A percentile compares a stretch with the other conserved stretches of the same genome.
phyloP scores from a whole-genome alignment of 306 rosid genomes.

The Vigna mungo region DNA sequence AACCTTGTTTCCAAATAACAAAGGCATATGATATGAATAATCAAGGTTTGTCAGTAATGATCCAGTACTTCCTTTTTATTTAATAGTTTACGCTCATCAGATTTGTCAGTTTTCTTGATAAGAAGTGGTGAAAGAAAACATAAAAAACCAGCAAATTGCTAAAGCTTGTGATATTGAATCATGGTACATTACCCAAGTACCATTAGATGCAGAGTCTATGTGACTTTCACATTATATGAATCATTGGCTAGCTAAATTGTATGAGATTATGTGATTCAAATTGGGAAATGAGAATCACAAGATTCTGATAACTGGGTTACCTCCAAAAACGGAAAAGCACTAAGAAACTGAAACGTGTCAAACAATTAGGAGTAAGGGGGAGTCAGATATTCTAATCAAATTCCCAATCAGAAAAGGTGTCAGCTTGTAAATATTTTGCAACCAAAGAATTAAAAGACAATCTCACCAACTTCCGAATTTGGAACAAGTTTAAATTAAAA shows the following conservation, averaged over 20 bases:
- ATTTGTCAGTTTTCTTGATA: background rate
- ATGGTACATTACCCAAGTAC: background rate
- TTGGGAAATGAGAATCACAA: background rate
- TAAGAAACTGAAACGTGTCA: conserved; percentile 6
- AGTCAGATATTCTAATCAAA: conserved; percentile 3
- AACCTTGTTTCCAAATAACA: background rate
- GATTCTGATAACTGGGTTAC: background rate
- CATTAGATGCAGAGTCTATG: background rate
- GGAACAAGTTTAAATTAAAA: too few species aligned
- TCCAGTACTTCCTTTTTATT: background rate
- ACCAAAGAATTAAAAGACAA: background rate
- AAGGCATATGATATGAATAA: background rate
- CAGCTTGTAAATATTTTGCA: background rate
- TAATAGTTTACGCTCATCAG: background rate
- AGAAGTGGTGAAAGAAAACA: background rate
- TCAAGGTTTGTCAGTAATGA: background rate
- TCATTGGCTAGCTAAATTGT: background rate
- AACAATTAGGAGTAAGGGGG: background rate
- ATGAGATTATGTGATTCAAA: background rate
- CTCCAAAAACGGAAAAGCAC: background rate
- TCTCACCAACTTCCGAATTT: too few species aligned
- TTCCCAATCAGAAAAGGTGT: conserved; percentile 2
- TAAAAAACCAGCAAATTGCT: background rate
- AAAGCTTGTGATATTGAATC: background rate
- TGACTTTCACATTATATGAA: background rate